Conservation (phyloP, 805 yeast species). For the Cyberlindnera maclurae region DNA sequence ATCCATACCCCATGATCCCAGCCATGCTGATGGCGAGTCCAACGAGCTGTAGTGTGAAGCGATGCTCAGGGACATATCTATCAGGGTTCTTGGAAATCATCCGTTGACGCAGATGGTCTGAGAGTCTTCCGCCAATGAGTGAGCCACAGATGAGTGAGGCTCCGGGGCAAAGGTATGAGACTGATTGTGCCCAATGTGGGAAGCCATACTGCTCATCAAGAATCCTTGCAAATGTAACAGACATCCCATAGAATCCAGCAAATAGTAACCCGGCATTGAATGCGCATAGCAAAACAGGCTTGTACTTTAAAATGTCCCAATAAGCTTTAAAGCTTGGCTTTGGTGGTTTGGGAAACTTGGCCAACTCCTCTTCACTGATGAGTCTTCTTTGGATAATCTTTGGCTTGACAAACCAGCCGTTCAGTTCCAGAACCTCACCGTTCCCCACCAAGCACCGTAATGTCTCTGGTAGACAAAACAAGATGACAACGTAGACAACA, state of each 20-base stretch:
- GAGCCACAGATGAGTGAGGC: slow-evolving; percentile 42
- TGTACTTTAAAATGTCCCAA: slow-evolving; percentile 30
- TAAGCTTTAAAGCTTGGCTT: slow-evolving; percentile 34
- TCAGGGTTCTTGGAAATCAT: slow-evolving; percentile 12
- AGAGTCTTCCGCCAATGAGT: slow-evolving; percentile 39
- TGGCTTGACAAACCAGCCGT: slow-evolving; percentile 27
- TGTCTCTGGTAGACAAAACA: slow-evolving; percentile 73
- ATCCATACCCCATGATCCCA: slow-evolving; percentile 46
- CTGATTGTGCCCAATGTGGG: slow-evolving; percentile 30
- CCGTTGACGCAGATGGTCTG: slow-evolving; percentile 31
- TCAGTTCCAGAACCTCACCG: slow-evolving; percentile 28
- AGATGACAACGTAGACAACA: slow-evolving; percentile 40
- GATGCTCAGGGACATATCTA: slow-evolving; percentile 36
- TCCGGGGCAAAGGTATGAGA: slow-evolving; percentile 49
- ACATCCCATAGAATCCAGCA: slow-evolving; percentile 47
- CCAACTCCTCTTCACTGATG: slow-evolving; percentile 5
- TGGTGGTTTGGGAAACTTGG: slow-evolving; percentile 37
- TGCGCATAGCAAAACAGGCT: slow-evolving; percentile 41
- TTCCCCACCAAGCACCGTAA: slow-evolving; percentile 54
- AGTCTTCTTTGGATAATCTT: slow-evolving; percentile 21
- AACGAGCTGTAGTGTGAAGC: slow-evolving; percentile 36
- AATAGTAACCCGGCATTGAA: slow-evolving; percentile 43
- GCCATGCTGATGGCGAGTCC: slow-evolving; percentile 37
- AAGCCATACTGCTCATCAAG: slow-evolving; percentile 33
- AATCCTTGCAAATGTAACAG: slow-evolving; percentile 40